Conservation (phyloP, 176 grass and related monocot genomes). For the Bonia amplexicaulis region DNA sequence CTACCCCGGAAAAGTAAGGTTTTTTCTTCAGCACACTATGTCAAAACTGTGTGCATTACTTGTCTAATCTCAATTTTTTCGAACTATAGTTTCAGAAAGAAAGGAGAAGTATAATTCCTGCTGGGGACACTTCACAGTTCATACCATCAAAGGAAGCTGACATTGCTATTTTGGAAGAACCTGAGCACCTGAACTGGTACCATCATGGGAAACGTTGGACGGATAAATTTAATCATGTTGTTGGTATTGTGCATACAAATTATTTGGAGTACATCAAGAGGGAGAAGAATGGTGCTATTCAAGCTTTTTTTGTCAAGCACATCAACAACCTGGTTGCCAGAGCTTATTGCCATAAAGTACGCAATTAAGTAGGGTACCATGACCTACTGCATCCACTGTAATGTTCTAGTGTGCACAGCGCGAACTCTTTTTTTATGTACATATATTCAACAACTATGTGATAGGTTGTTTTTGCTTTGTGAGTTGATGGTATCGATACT, state of each 20-base stretch:
- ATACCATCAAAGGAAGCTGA: constrained; percentile 83
- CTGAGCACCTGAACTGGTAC: constrained; percentile 96
- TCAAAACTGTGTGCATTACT: constrained; percentile 4
- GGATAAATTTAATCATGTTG: constrained; percentile 89
- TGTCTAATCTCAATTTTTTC: neutral
- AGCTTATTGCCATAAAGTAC: constrained; percentile 89
- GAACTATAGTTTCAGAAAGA: constrained; percentile 73
- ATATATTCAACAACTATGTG: neutral
- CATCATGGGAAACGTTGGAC: constrained; percentile 96
- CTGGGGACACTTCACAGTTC: constrained; percentile 77
- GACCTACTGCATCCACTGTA: neutral
- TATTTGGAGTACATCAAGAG: constrained; percentile 95
- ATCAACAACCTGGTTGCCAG: constrained; percentile 79
- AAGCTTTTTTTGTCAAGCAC: constrained; percentile 91
- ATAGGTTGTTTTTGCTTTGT: neutral
- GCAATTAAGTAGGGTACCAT: neutral
- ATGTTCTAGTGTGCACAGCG: neutral
- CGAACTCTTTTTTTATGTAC: neutral
- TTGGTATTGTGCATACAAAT: constrained; percentile 93
- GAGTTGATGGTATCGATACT: neutral
- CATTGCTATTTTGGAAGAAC: constrained; percentile 93
- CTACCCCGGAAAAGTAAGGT: constrained; percentile 87
- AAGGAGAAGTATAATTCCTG: constrained; percentile 92
- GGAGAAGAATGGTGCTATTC: constrained; percentile 83
- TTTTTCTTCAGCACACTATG: neutral